phyloP scores from a whole-genome alignment of 2,329 filamentous ascomycete species.

The Ophiosphaerella herpotricha region DNA sequence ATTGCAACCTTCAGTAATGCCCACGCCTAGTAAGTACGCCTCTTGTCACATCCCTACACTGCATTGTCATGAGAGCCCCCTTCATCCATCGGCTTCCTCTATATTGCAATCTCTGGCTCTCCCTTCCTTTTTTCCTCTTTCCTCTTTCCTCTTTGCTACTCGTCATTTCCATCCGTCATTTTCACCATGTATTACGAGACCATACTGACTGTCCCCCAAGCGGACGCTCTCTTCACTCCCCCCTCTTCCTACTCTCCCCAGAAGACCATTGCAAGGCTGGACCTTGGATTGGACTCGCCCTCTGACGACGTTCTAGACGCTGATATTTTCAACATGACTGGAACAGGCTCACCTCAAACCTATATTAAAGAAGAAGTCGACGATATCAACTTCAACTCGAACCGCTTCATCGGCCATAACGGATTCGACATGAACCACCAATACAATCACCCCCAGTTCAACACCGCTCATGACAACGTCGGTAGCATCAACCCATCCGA shows the following conservation, averaged over 20 bases:
- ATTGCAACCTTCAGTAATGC: constrained; percentile 47
- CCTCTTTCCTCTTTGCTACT: constrained; percentile 9
- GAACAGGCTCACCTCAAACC: constrained; percentile 60
- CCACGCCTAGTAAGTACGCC: constrained; percentile 46
- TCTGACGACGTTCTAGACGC: constrained; percentile 50
- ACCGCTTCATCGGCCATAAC: constrained; percentile 54
- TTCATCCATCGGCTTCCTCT: constrained; percentile 18
- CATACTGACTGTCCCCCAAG: constrained; percentile 48
- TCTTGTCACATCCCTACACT: constrained; percentile 36
- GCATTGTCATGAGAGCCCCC: constrained; percentile 39
- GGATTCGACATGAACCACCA: constrained; percentile 59
- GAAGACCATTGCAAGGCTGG: constrained; percentile 44
- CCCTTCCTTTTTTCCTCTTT: constrained; percentile 7
- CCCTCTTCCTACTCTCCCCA: constrained; percentile 48
- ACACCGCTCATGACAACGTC: constrained; percentile 44
- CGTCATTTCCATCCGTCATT: constrained; percentile 21
- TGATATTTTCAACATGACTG: constrained; percentile 58
- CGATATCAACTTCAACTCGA: constrained; percentile 62
- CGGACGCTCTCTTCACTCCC: constrained; percentile 49
- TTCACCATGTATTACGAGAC: constrained; percentile 41
- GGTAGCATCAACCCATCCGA: constrained; percentile 79
- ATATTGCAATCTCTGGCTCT: constrained; percentile 25
- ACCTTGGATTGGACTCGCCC: constrained; percentile 43
- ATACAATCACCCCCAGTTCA: constrained; percentile 54
- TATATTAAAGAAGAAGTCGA: constrained; percentile 73